Percentiles rank a stretch among this genome's conserved stretches.
Evolutionary conservation across 2,329 filamentous ascomycete species (phyloP).

Genomic region (Ophiocordyceps sinensis): DNA sequence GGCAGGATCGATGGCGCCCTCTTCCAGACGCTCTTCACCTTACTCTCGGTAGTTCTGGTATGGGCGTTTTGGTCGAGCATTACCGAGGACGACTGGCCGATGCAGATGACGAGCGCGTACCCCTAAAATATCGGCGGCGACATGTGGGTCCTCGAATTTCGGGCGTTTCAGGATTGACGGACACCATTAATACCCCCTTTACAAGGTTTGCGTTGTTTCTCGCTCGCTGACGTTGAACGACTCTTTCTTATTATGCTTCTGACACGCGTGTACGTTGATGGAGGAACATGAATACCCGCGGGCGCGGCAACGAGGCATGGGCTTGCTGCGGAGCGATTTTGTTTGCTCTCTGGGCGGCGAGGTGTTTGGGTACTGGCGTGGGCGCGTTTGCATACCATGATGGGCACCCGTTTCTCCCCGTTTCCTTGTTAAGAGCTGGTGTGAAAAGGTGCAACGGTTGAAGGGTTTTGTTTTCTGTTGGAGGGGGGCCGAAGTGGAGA

Average conservation of each 20-base stretch:
- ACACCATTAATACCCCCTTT: slow-evolving; percentile 5
- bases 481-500: slow-evolving; percentile 2
- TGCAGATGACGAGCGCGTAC: slow-evolving; percentile 30
- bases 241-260: neutral
- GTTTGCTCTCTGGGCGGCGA: neutral
- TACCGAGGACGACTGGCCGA: slow-evolving; percentile 95
- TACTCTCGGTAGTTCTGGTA: slow-evolving; percentile 65
- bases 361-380: slow-evolving; percentile 10
- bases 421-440: neutral
- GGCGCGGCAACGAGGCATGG: neutral
- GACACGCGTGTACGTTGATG: slow-evolving; percentile 4
- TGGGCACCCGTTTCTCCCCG: neutral
- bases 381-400: slow-evolving; percentile 8
- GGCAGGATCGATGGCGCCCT: slow-evolving; percentile 87
- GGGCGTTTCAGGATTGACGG: slow-evolving; percentile 10
- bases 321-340: neutral
- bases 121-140: slow-evolving; percentile 10
- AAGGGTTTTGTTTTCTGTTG: neutral
- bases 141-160: slow-evolving; percentile 3
- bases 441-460: neutral
- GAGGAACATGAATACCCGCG: neutral
- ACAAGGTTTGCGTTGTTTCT: slow-evolving; percentile 6
- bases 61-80: slow-evolving; percentile 99
- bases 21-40: slow-evolving; percentile 86
- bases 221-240: slow-evolving; percentile 2